Evolutionary conservation across 2,329 filamentous ascomycete species (phyloP), one percentile per base, ranked within the genome.

Genomic region (Delphinella strobiligena): DNA sequence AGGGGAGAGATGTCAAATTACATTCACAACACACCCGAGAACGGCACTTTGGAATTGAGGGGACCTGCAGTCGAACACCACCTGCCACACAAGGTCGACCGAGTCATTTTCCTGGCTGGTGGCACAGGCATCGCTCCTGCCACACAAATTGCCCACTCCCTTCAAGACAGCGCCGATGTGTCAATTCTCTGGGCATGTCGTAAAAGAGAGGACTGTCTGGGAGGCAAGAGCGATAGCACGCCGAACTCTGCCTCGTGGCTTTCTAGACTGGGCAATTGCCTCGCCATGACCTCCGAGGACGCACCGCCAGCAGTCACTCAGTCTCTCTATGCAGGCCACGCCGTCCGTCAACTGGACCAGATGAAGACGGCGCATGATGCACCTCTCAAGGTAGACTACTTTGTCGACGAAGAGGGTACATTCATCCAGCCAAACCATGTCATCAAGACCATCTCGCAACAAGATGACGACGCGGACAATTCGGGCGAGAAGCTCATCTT

Each of bases 91-190:
- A 59, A 70, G 41, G 67, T 74, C 18, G 59, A 63, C 36, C 66
- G 72, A 43, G 68, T 95, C 2, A 66, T 95, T 2, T 94, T 96
- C 53, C 64, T 96, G 16, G 91, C 88, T 1, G 91, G 88, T 2
- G 91, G 91, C 0, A 98, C 91, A 0, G 89, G 91, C 1, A 82
- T 98, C 50, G 87, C 86, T 12, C 85, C 89, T 0, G 91, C 88
- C 5, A 62, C 96, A 58, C 89, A 96, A 61, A 74, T 82, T 31
- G 83, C 79, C 2, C 64, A 78, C 45, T 74, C 75, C 1, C 16
- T 55, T 2, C 12, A 44, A 49, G 56, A 15, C 47, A 58, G 48
- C 54, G 63, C 42, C 48, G 41, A 48, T 12, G 72, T 94, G 40
- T 72, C 75, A 36, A 78, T 96, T 19, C 61, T 96, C 1, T 98